These are phyloP conservation scores for Candida yuanshanica DNA, from an alignment of 805 yeast genomes.

Conservation along the genomic window DNA sequence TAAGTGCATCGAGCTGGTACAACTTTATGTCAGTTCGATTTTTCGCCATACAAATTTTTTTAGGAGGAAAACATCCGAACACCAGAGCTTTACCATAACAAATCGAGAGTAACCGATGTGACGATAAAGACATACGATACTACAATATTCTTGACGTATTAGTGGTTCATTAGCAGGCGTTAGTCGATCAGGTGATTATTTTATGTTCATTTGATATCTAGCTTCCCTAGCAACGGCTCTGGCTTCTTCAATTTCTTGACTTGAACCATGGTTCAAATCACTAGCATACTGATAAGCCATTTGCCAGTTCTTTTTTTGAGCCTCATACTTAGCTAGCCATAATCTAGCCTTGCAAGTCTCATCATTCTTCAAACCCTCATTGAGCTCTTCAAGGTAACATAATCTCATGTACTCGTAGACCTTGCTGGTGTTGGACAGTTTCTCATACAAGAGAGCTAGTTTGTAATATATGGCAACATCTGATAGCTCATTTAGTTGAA, in stretches of 20 bases:
- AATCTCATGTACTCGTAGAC: conserved; percentile 31
- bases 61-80: conserved; percentile 6
- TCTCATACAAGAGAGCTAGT: conserved; percentile 63
- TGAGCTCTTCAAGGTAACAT: conserved; percentile 53
- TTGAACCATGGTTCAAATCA: conserved; percentile 65
- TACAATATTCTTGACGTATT: too few species aligned
- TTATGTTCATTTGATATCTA: conserved; percentile 42
- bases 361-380: conserved; percentile 57
- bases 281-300: conserved; percentile 70
- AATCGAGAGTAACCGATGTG: not conserved
- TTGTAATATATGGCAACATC: conserved; percentile 56
- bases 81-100: not conserved
- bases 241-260: conserved; percentile 87
- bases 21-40: too few species aligned
- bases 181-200: not conserved
- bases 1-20: too few species aligned
- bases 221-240: conserved; percentile 78
- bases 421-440: conserved; percentile 36
- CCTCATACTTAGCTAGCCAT: conserved; percentile 77
- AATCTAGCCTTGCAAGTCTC: conserved; percentile 75
- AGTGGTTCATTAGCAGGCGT: not conserved
- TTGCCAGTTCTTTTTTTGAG: conserved; percentile 50
- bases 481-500: conserved; percentile 46
- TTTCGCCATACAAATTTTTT: not conserved
- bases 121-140: too few species aligned